Evolutionary conservation across 2,329 filamentous ascomycete genomes (phyloP), one percentile per base, ranked within the genome.

Genomic region (Diaporthe ilicicola): DNA sequence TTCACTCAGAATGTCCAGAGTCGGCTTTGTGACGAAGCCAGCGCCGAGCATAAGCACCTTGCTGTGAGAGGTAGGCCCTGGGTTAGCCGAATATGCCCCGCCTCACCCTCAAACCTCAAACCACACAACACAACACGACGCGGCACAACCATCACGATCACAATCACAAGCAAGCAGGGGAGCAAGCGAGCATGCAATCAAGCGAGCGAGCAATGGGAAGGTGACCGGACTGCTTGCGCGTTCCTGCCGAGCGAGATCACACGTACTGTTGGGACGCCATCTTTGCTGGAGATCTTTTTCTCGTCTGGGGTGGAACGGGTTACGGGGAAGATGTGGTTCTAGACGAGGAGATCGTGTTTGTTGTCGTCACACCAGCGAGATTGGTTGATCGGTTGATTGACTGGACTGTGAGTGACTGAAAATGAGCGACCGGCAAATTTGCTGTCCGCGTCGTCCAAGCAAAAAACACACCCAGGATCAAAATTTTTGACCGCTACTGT

Each of bases 11-110:
- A 92, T 84, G 74, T 92, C 88, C 72, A 92, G 86, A 22, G 90
- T 91, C 69, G 91, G 90, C 77, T 85, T 86, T 75, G 89, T 88
- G 75, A 91, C 90, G 79, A 88, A 88, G 78, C 87, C 87, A 69
- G 87, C 83, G 73, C 86, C 86, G 76, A 86, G 84, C 81, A 86
- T 83, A 34, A 83, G 79, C 72, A 81, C 79, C 77, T 78, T 79
- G 71, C 77, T 77, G 48, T 69, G 34, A 62, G 59, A 67, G 51
- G 65, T 66, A 72, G 46, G 39, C 39, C 42, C 24, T 39, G 19
- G 32, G 48, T 72, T 46, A 73, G 66, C 42, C 19, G 67, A 22
- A 27, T 69, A 19, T n/a, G n/a, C 53, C 42, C 53, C 66, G 46
- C 46, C 46, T 59, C 50, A 29, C 59, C 19, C 24, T 22, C 27